These are phyloP conservation scores for Peniophora sp. DNA, from an alignment of 1,284 basidiomycete species.

Conservation along the genomic window DNA sequence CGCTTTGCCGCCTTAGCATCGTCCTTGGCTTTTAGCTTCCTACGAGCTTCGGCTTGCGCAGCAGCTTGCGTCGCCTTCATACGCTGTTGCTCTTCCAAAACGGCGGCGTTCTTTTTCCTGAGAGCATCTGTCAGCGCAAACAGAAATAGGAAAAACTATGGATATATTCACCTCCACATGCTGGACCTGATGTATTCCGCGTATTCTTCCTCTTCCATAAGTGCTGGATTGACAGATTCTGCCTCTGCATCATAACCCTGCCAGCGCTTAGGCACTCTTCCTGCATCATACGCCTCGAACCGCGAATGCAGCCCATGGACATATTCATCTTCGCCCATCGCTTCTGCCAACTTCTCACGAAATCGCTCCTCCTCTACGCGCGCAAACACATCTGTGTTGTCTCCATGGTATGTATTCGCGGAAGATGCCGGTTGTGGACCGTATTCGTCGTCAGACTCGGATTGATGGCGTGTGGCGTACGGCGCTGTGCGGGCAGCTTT, in stretches of 20 bases:
- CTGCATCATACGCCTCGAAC: conserved; percentile 62
- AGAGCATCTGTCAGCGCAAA: not conserved
- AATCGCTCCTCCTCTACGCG: conserved; percentile 58
- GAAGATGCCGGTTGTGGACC: conserved; percentile 16
- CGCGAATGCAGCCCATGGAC: conserved; percentile 53
- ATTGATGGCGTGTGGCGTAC: conserved; percentile 9
- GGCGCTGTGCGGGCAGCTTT: conserved; percentile 27
- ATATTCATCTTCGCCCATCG: conserved; percentile 61
- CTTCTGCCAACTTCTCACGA: conserved; percentile 61
- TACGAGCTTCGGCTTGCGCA: conserved; percentile 40
- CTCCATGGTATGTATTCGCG: no score
- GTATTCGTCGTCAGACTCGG: conserved; percentile 11
- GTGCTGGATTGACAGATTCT: conserved; percentile 30
- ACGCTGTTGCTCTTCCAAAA: conserved; percentile 55
- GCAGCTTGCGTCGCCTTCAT: conserved; percentile 48
- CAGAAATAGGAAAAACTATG: not conserved
- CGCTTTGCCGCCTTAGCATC: conserved; percentile 39
- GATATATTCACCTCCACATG: conserved; percentile 61
- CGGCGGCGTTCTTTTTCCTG: conserved; percentile 59
- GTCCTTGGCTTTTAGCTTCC: conserved; percentile 42
- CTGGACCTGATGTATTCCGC: conserved; percentile 72
- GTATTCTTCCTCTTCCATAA: conserved; percentile 74
- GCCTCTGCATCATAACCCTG: conserved; percentile 41
- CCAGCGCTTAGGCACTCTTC: conserved; percentile 36
- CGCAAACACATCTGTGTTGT: conserved; percentile 27